Percentiles rank a stretch among this genome's conserved stretches.
These are phyloP conservation scores for Erodium texanum DNA, from an alignment of 441 rosid species.

Conservation along the genomic window DNA sequence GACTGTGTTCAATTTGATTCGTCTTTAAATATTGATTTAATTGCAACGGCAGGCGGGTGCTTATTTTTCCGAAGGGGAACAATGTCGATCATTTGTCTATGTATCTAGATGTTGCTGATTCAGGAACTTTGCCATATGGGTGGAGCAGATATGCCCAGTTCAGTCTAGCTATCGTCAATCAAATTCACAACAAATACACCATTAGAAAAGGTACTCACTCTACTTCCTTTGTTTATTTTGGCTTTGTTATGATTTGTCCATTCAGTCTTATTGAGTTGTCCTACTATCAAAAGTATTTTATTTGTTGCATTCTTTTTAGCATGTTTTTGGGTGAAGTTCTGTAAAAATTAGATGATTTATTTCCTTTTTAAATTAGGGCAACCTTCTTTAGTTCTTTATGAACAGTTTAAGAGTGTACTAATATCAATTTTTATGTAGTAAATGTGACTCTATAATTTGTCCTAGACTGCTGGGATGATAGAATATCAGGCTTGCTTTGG, in stretches of 20 bases:
- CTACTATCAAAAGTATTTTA: background rate
- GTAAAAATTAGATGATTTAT: background rate
- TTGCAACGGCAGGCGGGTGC: slow-evolving; percentile 56
- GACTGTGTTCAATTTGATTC: slow-evolving; percentile 13
- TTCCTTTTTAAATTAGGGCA: background rate
- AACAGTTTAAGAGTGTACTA: background rate
- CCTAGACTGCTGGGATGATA: background rate
- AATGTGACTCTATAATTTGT: background rate
- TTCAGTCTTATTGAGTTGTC: background rate
- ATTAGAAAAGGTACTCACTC: slow-evolving; percentile 60
- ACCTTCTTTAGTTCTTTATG: background rate
- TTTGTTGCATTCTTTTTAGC: background rate
- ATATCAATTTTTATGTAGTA: background rate
- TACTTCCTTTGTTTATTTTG: background rate
- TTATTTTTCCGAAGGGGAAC: slow-evolving; percentile 90
- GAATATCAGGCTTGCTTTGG: background rate
- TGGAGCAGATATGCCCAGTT: slow-evolving; percentile 95
- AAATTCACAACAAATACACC: slow-evolving; percentile 49
- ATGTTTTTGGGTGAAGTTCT: background rate
- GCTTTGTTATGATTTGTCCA: background rate
- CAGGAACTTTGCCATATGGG: slow-evolving; percentile 61
- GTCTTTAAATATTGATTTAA: slow-evolving; percentile 10
- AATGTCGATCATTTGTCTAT: slow-evolving; percentile 89
- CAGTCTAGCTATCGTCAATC: slow-evolving; percentile 74
- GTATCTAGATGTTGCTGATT: slow-evolving; percentile 91